These are phyloP conservation scores for Psilocybe tampanensis DNA, from an alignment of 768 basidiomycete species.

Conservation along the genomic window DNA sequence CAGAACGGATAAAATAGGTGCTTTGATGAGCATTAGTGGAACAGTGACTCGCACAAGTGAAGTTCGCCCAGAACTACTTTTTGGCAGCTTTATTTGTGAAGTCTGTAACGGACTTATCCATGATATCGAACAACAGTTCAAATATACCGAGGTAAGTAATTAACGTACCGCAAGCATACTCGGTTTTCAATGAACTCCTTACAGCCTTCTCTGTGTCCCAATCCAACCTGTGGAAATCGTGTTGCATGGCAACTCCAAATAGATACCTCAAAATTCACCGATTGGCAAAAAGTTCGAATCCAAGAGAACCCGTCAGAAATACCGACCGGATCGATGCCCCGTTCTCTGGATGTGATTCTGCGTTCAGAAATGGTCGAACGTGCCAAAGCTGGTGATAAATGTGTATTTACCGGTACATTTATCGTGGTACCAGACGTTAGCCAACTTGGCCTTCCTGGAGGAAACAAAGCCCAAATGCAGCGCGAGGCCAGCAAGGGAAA, in stretches of 20 bases:
- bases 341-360: constrained; percentile 94
- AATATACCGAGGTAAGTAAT: constrained; percentile 87
- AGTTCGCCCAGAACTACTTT: constrained; percentile 93
- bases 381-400: constrained; percentile 99
- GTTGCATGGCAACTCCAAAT: constrained; percentile 92
- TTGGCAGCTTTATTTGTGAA: constrained; percentile 92
- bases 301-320: constrained; percentile 99
- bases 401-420: constrained; percentile 96
- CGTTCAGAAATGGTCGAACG: constrained; percentile 95
- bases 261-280: constrained; percentile 94
- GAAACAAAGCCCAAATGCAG: constrained; percentile 88
- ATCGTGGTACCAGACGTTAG: constrained; percentile 99
- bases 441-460: constrained; percentile 92
- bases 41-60: constrained; percentile 98
- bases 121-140: constrained; percentile 99
- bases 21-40: constrained; percentile 92
- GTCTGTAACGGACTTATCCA: constrained; percentile 83
- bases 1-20: constrained; percentile 91
- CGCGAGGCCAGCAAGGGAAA: constrained; percentile 77
- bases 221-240: constrained; percentile 91
- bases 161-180: not conserved
- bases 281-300: constrained; percentile 99
- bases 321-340: constrained; percentile 97
- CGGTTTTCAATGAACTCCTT: constrained; percentile 12
- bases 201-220: constrained; percentile 92